phyloP scores from a whole-genome alignment of 305 asterid species.

The Fraxinus sp. region DNA sequence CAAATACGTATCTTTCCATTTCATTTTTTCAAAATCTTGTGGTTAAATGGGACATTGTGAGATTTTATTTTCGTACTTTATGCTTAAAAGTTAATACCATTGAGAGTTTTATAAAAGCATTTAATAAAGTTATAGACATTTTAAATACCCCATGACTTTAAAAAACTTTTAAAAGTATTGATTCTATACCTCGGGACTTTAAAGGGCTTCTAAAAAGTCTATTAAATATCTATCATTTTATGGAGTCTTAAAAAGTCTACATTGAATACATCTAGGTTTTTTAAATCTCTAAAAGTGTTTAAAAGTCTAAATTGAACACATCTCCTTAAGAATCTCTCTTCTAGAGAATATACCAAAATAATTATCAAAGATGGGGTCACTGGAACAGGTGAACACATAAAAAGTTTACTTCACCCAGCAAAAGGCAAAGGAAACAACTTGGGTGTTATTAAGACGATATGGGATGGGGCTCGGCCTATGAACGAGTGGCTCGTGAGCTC shows the following conservation, averaged over 20 bases:
- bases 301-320: background rate
- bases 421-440: constrained; percentile 1
- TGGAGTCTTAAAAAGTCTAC: background rate
- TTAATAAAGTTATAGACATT: background rate
- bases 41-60: background rate
- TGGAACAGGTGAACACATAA: background rate
- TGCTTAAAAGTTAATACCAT: background rate
- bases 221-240: background rate
- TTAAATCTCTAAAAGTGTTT: background rate
- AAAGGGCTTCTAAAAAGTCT: background rate
- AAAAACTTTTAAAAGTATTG: background rate
- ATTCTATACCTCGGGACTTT: background rate
- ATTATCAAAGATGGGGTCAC: background rate
- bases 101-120: background rate
- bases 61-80: too few species aligned
- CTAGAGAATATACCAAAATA: background rate
- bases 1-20: background rate
- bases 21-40: background rate
- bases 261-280: background rate
- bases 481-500: background rate
- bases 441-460: background rate
- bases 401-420: background rate
- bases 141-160: background rate
- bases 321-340: background rate
- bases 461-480: background rate